These are phyloP conservation scores for Sanchytrium tribonematis DNA, from an alignment of 371 early-diverging fungal species.

Conservation along the genomic window DNA sequence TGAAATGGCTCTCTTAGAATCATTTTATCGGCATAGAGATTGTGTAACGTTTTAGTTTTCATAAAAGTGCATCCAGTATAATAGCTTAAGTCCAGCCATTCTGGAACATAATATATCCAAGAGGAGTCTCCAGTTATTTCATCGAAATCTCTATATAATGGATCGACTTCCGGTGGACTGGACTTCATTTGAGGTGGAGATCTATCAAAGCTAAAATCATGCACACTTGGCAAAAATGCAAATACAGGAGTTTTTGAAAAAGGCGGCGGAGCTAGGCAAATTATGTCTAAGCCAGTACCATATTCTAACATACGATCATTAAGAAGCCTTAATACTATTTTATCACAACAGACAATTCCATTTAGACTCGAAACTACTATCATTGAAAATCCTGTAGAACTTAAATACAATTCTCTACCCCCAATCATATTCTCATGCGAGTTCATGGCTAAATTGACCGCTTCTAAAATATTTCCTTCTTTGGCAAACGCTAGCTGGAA, in stretches of 20 bases:
- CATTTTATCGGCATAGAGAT: background rate
- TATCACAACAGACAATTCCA: constrained; percentile 58
- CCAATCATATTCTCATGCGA: constrained; percentile 36
- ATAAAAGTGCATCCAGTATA: background rate
- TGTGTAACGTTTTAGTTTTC: background rate
- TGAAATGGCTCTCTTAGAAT: background rate
- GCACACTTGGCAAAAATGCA: constrained; percentile 1
- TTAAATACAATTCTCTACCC: background rate
- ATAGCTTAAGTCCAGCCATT: background rate
- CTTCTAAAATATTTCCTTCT: constrained; percentile 77
- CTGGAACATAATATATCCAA: background rate
- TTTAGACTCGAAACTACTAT: constrained; percentile 62
- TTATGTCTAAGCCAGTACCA: constrained; percentile 69
- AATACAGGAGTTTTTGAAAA: constrained; percentile 67
- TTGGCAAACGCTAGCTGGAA: constrained; percentile 34
- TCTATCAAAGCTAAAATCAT: background rate
- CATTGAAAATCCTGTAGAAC: constrained; percentile 61
- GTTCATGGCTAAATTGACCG: constrained; percentile 75
- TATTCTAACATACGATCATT: constrained; percentile 79
- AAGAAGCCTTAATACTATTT: constrained; percentile 49
- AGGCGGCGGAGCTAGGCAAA: constrained; percentile 60
- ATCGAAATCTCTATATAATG: background rate
- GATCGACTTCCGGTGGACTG: background rate
- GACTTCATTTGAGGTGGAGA: background rate
- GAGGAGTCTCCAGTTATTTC: background rate